Evolutionary conservation across 768 basidiomycete genomes (phyloP), one percentile per base, ranked within the genome.

Genomic region (Cubamyces sp.): DNA sequence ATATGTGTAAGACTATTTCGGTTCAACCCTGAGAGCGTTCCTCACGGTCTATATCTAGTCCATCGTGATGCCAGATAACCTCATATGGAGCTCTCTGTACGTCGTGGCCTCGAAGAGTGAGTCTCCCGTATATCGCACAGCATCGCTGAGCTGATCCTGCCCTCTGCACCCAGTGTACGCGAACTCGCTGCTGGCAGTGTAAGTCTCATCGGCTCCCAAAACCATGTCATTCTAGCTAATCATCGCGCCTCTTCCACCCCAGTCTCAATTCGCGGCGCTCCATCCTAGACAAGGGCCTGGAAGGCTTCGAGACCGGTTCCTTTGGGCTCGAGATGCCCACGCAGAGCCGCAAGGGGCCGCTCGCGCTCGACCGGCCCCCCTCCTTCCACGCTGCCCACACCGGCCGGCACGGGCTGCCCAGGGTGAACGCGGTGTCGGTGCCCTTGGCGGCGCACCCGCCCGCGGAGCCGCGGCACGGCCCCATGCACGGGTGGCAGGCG

Each of bases 231-330:
- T n/a, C n/a, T n/a, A n/a, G n/a, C n/a, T n/a, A n/a, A 40, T 40
- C 39, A 7, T 40, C 8, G 16, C 39, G 39, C 39, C 25, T 28
- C 3, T 15, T 18, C 1, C 1, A 6, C 3, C 51, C 18, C 34
- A 53, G 39, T 2, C 51, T 40, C 34, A 53, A 53, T n/a, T 53
- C 51, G 18, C 39, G 51, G 3, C 34, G 51, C 1, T 53, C 51
- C 7, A 16, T 23, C 5, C 5, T 53, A 0, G 51, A 53, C 34
- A 9, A 12, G 3, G 51, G 51, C 1, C 3, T 19, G 3, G 51
- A 53, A 9, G 51, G 51, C 39, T 53, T 53, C 37, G 34, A 53
- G 51, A 53, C 51, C 3, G 51, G 51, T 2, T 53, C 51, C 9
- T 21, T 53, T 18, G 51, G 51, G 0, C 34, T 53, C n/a, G 3